Base-by-base conservation (phyloP, 495 filamentous ascomycete species). In the Astrothelium macrocarpum region DNA sequence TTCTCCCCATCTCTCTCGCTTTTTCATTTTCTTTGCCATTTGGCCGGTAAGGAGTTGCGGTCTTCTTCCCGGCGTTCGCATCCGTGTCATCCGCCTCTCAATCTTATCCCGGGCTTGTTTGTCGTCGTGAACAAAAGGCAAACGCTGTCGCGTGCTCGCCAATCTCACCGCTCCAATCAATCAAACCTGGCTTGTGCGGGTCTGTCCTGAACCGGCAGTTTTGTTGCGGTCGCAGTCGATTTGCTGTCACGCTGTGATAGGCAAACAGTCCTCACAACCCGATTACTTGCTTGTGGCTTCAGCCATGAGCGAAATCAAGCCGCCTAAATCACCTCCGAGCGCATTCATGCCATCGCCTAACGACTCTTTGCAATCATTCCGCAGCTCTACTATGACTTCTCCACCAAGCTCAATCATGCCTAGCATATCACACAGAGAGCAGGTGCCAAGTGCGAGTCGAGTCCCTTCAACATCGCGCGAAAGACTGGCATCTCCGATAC, bases 341-440 rank as follows among this genome's bases (percentile, higher is more conserved):
- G 66, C 66, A 53, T 68, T 68, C 63, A 60, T 32, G 31, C 66
- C 63, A 18, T 59, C 66, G 36, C 62, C 66, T 9, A 68, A 68
- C 53, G 66, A 68, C 49, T 43, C 66, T 2, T 60, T 60, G 29
- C 46, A 62, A 4, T 39, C 65, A 18, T 20, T 39, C 7, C 26
- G n/a, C 20, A 28, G 39, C 39, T 32, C 65, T 16, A 5, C 32
- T 11, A 29, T 43, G 31, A 32, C 23, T 32, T 32, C 60, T 18
- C 59, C 59, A 29, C 25, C 65, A n/a, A 23, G 25, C 39, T 62
- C 63, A 25, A 43, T 14, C 2, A 60, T 53, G 63, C 59, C 59
- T 18, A 5, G 26, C 0, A 68, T 56, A 26, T 56, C 49, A 5
- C 16, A 29, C 16, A 4, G 49, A 16, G 49, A 56, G 20, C 49